Evolutionary conservation across 225 moss, liverwort and hornwort genomes (phyloP), one percentile per base, ranked within the genome.

Genomic region (Takakia lepidozioides): DNA sequence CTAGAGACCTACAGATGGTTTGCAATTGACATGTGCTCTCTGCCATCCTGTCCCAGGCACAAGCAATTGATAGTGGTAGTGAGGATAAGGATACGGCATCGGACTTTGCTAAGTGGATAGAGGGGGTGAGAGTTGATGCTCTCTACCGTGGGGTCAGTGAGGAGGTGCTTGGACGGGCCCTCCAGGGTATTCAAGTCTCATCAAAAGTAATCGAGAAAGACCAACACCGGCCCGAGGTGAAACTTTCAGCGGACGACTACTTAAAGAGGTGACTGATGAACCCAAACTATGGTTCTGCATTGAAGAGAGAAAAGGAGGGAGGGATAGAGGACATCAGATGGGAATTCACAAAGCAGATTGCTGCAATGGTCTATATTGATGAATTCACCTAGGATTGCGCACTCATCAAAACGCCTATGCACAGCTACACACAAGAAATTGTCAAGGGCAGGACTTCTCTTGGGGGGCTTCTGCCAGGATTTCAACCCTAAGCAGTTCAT

Each of bases 181-280:
- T 87, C 41, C 13, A 69, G 56, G 66, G 66, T 20, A 51, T 83
- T 30, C 65, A 30, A 39, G 49, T 76, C 28, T 80, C 86, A 19
- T 60, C 65, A 59, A 68, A 62, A 38, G 37, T 65, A 16, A 30
- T 80, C 50, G 40, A 51, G 48, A 14, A 4, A 4, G 58, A 48
- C 48, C 60, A 62, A 59, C 70, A 54, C 23, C 53, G 49, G 23
- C 86, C 86, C 43, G 86, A 87, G 63, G 65, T 76, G 73, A 87
- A 70, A 69, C 83, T 87, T 29, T 65, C 52, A 17, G 63, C 80
- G 49, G 73, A 71, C 54, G 76, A 53, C 20, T 87, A 87, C 56
- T 52, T 87, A 19, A 71, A 71, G 65, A 81, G 81, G 85, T 85
- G n/a, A 19, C 58, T 38, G 57, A 61, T 39, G 46, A 50, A 34